Evolutionary conservation across 106 monocot genomes (phyloP).

Genomic region (Iris macrosiphon): DNA sequence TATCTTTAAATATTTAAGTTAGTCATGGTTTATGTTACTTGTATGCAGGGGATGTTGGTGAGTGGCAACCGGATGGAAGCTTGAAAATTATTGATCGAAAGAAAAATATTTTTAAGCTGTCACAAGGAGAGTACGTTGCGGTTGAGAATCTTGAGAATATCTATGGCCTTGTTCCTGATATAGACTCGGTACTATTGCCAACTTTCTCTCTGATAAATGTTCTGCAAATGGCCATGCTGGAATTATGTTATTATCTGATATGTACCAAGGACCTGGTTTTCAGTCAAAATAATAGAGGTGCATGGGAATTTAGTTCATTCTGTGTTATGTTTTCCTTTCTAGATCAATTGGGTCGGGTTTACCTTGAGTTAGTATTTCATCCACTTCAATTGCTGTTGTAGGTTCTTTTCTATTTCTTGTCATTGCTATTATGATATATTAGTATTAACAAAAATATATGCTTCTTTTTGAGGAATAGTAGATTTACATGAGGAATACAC

Average conservation of each 20-base stretch:
- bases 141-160: conserved; percentile 83
- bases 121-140: no score
- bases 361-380: no score
- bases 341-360: no score
- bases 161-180: conserved; percentile 39
- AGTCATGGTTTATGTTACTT: no score
- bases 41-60: conserved; percentile 76
- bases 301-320: background rate
- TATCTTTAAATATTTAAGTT: background rate
- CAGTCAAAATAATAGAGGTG: background rate
- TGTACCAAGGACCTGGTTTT: background rate
- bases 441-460: no score
- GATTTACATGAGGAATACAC: no score
- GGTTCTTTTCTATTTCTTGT: no score
- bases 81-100: conserved; percentile 86
- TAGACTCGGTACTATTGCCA: conserved; percentile 47
- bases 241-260: background rate
- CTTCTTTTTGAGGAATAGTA: no score
- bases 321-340: no score
- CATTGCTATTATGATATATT: no score
- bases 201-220: background rate
- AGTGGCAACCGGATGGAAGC: conserved; percentile 79
- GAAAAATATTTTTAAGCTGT: no score
- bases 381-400: no score
- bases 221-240: background rate